Percentiles rank a stretch among this genome's conserved stretches.
These are phyloP conservation scores for Vigna radiata DNA, from an alignment of 306 rosid species.

Conservation along the genomic window DNA sequence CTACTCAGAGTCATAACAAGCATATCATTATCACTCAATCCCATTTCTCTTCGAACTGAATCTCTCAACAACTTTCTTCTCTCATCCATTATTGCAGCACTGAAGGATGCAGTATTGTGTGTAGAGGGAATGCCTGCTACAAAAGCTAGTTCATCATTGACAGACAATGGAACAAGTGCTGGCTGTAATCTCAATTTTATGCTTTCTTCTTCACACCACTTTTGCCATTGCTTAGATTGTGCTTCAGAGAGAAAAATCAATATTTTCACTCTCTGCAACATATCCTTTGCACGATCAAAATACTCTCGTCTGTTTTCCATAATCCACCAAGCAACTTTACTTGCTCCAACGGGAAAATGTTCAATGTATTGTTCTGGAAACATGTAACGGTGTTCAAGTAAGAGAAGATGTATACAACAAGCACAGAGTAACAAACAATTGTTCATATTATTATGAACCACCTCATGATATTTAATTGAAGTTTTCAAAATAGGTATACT, in stretches of 20 bases:
- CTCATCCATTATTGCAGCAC: conserved; percentile 65
- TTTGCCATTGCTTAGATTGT: conserved; percentile 82
- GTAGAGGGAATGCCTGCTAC: conserved; percentile 76
- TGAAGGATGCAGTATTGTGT: conserved; percentile 62
- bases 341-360: conserved; percentile 81
- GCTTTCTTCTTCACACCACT: conserved; percentile 82
- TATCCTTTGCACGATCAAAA: conserved; percentile 75
- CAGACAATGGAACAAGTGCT: conserved; percentile 75
- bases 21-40: conserved; percentile 71
- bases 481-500: background rate
- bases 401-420: conserved; percentile 6
- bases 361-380: conserved; percentile 77
- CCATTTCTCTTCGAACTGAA: conserved; percentile 78
- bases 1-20: conserved; percentile 87
- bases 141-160: conserved; percentile 83
- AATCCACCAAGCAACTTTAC: conserved; percentile 95
- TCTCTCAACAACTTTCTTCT: conserved; percentile 67
- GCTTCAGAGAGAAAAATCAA: conserved; percentile 75
- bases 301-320: conserved; percentile 94
- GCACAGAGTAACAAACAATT: background rate
- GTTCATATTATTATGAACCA: background rate
- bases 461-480: background rate
- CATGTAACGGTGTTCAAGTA: background rate
- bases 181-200: conserved; percentile 70
- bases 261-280: conserved; percentile 73